Evolutionary conservation across 371 early-diverging fungal genomes (phyloP), one percentile per base, ranked within the genome.

Genomic region (Blastocladiella emersonii): DNA sequence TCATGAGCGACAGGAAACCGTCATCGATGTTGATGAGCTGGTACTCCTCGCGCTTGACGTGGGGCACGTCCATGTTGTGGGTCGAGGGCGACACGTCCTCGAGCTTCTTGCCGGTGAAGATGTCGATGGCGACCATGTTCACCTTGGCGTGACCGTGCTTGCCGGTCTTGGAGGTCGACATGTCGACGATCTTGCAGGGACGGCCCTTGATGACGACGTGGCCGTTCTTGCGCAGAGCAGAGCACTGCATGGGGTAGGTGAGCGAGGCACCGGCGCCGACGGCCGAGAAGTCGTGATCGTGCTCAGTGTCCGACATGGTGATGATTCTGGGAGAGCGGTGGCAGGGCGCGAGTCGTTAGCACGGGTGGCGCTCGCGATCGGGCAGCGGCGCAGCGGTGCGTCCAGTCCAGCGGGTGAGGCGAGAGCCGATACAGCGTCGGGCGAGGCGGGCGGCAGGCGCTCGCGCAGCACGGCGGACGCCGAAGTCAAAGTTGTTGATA

Each of bases 131-230:
- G 60, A 89, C 88, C 78, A 95, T 78, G 82, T 98, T 85, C 70
- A 98, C 96, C 92, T 97, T 96, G 80, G 98, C 98, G 89, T 97
- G 98, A 69, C 98, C 98, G 92, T 98, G 98, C 93, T 98, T 98
- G 76, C 98, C 90, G 66, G 90, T 90, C 86, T 90, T 91, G 79
- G 91, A 90, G 76, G 91, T 91, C 65, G 89, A 87, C 92, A 91
- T 90, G 73, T 96, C 96, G 63, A 96, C 89, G 66, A 98, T 95
- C 91, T 96, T 98, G 87, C 98, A 98, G 73, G 98, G 97, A 71
- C 96, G 92, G 64, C 91, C 91, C 89, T 95, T 98, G 78, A 98
- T 89, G 69, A 91, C 86, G 67, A 98, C 98, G 81, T 88, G 87
- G 41, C 95, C 98, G 85, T 88, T 88, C 91, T 96, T 98, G 78